Evolutionary conservation across 805 yeast species (phyloP).

Genomic region (Candida patagonica): DNA sequence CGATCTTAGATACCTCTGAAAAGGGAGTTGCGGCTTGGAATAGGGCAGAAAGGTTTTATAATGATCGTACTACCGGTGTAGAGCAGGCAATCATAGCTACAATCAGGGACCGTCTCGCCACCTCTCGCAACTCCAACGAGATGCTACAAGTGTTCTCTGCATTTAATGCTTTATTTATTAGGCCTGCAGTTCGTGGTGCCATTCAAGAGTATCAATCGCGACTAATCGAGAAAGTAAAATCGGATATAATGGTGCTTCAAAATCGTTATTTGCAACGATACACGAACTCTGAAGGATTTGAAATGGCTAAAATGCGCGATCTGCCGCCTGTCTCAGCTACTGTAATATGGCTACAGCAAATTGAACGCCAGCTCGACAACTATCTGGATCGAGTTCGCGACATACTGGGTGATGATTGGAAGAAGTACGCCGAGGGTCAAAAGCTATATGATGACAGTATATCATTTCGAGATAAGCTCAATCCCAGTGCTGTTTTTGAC

Average conservation of each 20-base stretch:
- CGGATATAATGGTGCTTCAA: conserved; percentile 38
- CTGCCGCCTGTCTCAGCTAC: conserved; percentile 40
- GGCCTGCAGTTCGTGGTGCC: conserved; percentile 50
- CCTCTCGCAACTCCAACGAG: conserved; percentile 36
- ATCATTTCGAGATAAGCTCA: conserved; percentile 37
- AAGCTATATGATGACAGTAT: conserved; percentile 44
- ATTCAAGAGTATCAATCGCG: conserved; percentile 50
- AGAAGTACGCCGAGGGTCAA: conserved; percentile 54
- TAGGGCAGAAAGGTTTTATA: conserved; percentile 34
- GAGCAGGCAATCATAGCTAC: conserved; percentile 38
- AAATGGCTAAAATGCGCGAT: conserved; percentile 34
- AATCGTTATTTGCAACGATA: conserved; percentile 30
- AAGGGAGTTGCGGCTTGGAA: conserved; percentile 32
- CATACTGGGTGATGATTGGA: conserved; percentile 56
- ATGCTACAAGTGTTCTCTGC: conserved; percentile 43
- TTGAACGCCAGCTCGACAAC: conserved; percentile 35
- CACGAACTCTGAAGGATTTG: conserved; percentile 24
- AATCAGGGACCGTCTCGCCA: conserved; percentile 32
- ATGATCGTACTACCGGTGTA: conserved; percentile 33
- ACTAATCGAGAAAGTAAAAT: conserved; percentile 39
- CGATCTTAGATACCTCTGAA: conserved; percentile 31
- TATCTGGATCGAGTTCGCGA: conserved; percentile 39
- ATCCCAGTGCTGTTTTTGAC: conserved; percentile 34
- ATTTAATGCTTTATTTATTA: conserved; percentile 39
- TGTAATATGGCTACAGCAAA: conserved; percentile 45